A percentile compares a stretch with the other conserved stretches of the same genome.
phyloP scores from a whole-genome alignment of 495 filamentous ascomycete species.

The Halenospora varia region DNA sequence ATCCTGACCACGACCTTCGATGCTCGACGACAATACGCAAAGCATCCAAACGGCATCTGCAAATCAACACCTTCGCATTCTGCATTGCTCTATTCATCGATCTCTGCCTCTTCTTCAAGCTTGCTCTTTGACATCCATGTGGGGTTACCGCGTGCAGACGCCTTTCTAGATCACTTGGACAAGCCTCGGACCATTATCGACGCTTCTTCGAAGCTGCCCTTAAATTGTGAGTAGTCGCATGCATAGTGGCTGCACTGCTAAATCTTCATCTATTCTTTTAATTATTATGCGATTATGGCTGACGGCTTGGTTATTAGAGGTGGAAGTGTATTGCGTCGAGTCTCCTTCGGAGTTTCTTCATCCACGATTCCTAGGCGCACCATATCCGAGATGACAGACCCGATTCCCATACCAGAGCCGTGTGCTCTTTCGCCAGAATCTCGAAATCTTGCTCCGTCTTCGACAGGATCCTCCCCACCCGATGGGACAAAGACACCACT shows the following conservation, averaged over 20 bases:
- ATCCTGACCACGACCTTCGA: neutral
- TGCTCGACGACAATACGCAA: constrained; percentile 6
- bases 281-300: constrained; percentile 27
- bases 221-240: neutral
- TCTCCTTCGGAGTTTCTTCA: constrained; percentile 35
- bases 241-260: neutral
- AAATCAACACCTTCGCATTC: constrained; percentile 7
- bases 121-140: constrained; percentile 6
- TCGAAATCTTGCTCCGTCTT: constrained; percentile 27
- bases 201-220: neutral
- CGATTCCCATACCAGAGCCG: constrained; percentile 29
- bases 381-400: constrained; percentile 43
- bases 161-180: constrained; percentile 18
- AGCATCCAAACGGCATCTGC: constrained; percentile 19
- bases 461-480: constrained; percentile 33
- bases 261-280: neutral
- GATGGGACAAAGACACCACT: constrained; percentile 41
- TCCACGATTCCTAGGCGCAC: constrained; percentile 30
- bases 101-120: constrained; percentile 4
- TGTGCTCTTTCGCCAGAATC: constrained; percentile 19
- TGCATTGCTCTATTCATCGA: constrained; percentile 1
- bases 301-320: constrained; percentile 34
- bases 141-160: constrained; percentile 3
- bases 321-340: constrained; percentile 33
- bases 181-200: neutral